Base-by-base conservation (phyloP, 331 rosid genomes). In the Stylosanthes scabra region DNA sequence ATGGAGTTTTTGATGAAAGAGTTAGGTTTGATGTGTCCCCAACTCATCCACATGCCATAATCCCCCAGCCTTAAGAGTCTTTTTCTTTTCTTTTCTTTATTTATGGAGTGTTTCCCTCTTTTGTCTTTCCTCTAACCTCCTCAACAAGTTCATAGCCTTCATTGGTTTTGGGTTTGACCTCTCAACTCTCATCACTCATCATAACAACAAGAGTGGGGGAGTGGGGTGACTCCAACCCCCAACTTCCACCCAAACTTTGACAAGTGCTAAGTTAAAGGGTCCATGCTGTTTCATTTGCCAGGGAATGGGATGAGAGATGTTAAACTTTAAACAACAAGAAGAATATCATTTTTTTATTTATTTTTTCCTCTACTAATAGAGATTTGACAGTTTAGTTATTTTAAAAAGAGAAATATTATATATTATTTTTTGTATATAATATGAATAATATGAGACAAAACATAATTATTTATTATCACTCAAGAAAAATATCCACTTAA, bases 1-100 rank as follows among this genome's bases (percentile, higher is more conserved):
- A 29, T 29, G 34, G 34, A 29, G 34, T 29, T 29, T 29, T 29
- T 29, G 34, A 29, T 2, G 34, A 29, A 68, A 12, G 62, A 54
- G 49, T 74, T 85, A 68, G 83, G 86, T 42, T 82, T 63, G 79
- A 78, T 25, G 85, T 77, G 91, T 84, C 81, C 83, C 93, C 96
- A 88, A 89, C 96, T 81, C 74, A 86, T 89, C 96, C 96, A 83
- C 84, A 87, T 89, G 96, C 93, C 86, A 71, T 80, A 96, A 70
- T 87, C 88, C 91, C 90, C 80, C 50, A 84, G 69, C 87, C 91
- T 89, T 86, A 83, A 59, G 83, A 76, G 85, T 91, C 89, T 29
- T 84, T 76, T 75, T 87, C 88, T 27, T 52, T 31, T 27, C 29
- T 60, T 63, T 1, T n/a, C n/a, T n/a, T n/a, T n/a, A n/a, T n/a